Evolutionary conservation across 257 asterid species (phyloP).

Genomic region (Jacaranda copaia): DNA sequence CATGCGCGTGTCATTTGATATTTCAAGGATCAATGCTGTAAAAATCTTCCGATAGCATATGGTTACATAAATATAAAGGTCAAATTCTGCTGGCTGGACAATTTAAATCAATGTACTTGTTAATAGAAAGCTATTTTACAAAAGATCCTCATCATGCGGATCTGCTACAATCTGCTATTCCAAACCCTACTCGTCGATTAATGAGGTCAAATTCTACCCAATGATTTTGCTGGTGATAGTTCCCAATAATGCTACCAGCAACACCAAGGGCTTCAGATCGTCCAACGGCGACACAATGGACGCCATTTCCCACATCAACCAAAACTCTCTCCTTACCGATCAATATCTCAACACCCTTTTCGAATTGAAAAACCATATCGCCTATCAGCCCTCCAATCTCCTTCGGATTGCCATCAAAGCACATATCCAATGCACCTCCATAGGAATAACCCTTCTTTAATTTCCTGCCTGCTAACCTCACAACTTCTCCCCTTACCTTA

Average conservation of each 20-base stretch:
- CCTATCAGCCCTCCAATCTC: constrained; percentile 60
- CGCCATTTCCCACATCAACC: constrained; percentile 68
- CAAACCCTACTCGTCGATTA: constrained; percentile 71
- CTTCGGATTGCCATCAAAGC: constrained; percentile 57
- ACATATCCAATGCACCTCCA: constrained; percentile 75
- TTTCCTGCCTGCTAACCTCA: constrained; percentile 54
- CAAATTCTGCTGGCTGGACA: neutral
- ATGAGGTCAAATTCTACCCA: constrained; percentile 90
- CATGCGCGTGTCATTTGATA: no score
- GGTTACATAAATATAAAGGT: no score
- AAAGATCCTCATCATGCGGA: constrained; percentile 34
- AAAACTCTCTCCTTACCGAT: constrained; percentile 51
- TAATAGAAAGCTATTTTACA: neutral
- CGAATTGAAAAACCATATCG: constrained; percentile 66
- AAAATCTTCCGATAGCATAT: no score
- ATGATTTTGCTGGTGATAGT: constrained; percentile 78
- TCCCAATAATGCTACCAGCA: constrained; percentile 84
- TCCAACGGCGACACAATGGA: constrained; percentile 75
- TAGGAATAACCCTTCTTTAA: constrained; percentile 61
- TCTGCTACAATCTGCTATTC: constrained; percentile 66
- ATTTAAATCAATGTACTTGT: constrained; percentile 28
- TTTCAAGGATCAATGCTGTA: no score
- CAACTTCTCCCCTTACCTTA: constrained; percentile 64
- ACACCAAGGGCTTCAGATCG: constrained; percentile 71
- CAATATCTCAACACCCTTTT: constrained; percentile 58